These are phyloP conservation scores for Byssoonygena ceratinophila DNA, from an alignment of 2,329 filamentous ascomycete species.

Conservation along the genomic window DNA sequence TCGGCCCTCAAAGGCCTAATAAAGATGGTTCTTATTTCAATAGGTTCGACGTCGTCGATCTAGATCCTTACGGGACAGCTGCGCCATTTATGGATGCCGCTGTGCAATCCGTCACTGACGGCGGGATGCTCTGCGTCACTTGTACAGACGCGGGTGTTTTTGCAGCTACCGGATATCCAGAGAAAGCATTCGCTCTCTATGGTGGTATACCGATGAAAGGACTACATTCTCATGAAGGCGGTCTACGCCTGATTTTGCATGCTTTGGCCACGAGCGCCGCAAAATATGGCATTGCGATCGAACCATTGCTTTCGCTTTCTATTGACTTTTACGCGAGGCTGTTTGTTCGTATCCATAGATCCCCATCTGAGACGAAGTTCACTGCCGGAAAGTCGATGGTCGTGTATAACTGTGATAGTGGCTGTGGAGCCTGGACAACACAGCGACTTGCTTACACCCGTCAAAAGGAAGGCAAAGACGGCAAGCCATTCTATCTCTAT, in stretches of 20 bases:
- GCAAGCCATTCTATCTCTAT: slow-evolving; percentile 65
- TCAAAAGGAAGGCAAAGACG: slow-evolving; percentile 57
- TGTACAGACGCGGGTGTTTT: slow-evolving; percentile 95
- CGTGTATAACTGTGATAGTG: slow-evolving; percentile 78
- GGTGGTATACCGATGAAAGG: slow-evolving; percentile 82
- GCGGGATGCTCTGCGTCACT: slow-evolving; percentile 84
- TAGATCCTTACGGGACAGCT: slow-evolving; percentile 92
- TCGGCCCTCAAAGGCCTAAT: slow-evolving; percentile 35
- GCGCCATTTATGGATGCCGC: slow-evolving; percentile 87
- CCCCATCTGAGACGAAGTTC: slow-evolving; percentile 79
- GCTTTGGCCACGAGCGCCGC: slow-evolving; percentile 69
- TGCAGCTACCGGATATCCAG: slow-evolving; percentile 84
- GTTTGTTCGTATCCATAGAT: slow-evolving; percentile 71
- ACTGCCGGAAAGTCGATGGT: slow-evolving; percentile 85
- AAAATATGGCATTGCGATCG: slow-evolving; percentile 75
- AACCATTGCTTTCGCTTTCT: slow-evolving; percentile 81
- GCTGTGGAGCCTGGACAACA: slow-evolving; percentile 83
- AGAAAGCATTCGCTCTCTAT: slow-evolving; percentile 91
- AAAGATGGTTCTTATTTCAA: slow-evolving; percentile 29
- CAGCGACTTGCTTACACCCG: slow-evolving; percentile 67
- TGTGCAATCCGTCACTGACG: slow-evolving; percentile 75
- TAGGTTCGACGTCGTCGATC: slow-evolving; percentile 85
- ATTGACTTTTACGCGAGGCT: slow-evolving; percentile 92
- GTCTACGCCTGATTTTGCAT: slow-evolving; percentile 75
- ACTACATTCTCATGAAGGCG: slow-evolving; percentile 75